These are phyloP conservation scores for Fraxinus pennsylvanica DNA, from an alignment of 257 asterid species.

Conservation along the genomic window DNA sequence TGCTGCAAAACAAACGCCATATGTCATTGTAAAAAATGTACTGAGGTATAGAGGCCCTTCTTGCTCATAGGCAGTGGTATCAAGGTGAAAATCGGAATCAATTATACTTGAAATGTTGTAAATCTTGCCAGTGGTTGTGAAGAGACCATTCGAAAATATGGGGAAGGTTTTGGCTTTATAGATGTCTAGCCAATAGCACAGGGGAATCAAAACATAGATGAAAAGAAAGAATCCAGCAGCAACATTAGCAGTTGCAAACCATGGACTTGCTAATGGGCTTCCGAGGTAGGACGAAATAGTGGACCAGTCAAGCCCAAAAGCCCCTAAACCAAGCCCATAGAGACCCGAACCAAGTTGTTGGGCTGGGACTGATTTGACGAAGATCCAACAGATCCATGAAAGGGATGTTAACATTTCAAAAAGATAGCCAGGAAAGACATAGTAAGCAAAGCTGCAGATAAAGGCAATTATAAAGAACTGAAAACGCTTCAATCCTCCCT, in stretches of 20 bases:
- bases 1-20: conserved; percentile 85
- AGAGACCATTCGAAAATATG: conserved; percentile 63
- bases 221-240: conserved; percentile 71
- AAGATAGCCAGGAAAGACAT: conserved; percentile 80
- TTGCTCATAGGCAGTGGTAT: conserved; percentile 47
- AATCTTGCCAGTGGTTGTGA: conserved; percentile 53
- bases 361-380: conserved; percentile 60
- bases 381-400: conserved; percentile 92
- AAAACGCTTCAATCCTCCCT: conserved; percentile 67
- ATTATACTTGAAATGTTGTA: conserved; percentile 78
- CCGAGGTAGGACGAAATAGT: conserved; percentile 78
- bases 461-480: conserved; percentile 82
- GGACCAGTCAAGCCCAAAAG: conserved; percentile 86
- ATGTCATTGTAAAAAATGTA: conserved; percentile 77
- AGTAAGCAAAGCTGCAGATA: conserved; percentile 83
- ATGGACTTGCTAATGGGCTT: conserved; percentile 88
- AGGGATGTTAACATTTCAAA: conserved; percentile 78
- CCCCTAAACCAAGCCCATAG: conserved; percentile 72
- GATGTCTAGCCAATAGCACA: conserved; percentile 71
- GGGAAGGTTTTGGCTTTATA: conserved; percentile 78
- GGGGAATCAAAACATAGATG: conserved; percentile 76
- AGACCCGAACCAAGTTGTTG: conserved; percentile 92
- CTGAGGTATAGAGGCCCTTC: conserved; percentile 80
- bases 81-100: conserved; percentile 72
- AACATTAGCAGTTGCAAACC: conserved; percentile 94